Evolutionary conservation across 768 basidiomycete genomes (phyloP), one percentile per base, ranked within the genome.

Genomic region (Pilatotrama ljubarskyi): DNA sequence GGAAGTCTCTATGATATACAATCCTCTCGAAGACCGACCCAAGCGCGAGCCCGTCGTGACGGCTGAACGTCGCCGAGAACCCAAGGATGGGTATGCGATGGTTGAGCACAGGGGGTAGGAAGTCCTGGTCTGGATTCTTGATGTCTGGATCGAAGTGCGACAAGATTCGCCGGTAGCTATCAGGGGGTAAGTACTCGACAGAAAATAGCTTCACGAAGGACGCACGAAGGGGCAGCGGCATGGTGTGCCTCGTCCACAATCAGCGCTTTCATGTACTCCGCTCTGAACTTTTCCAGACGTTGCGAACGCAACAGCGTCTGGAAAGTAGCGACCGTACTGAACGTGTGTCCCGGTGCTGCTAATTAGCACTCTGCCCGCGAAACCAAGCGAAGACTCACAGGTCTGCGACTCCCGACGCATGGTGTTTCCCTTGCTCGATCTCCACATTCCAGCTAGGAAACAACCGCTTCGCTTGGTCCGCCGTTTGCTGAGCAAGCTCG

Each of bases 191-290:
- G n/a, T 35, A 17, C 48, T 2, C 17, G 15, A 17, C 1, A 17
- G 29, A 17, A 10, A 9, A 1, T 2, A 6, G 1, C 5, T 9
- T 38, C 5, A 7, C 1, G 11, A 17, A 13, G 14, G 6, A 56
- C 65, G 58, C 75, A 95, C 86, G 95, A 94, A 29, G 88, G 87
- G 9, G 95, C 91, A 38, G 92, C 95, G 26, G 95, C 91, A 73
- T 98, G 96, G 70, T 98, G 96, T 0, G 95, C 95, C 74, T 97
- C 95, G 68, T 97, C 95, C 3, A 97, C 79, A 44, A 96, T 85
- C 59, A 97, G 78, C 15, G 88, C 89, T 67, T 89, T 93, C 62
- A 92, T 73, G 46, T 62, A 68, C 10, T 72, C 68, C 3, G 89
- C 87, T 67, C 87, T 78, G 70, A 95, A 96, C 70, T 95, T 96